phyloP scores from a whole-genome alignment of 169 alveolate genomes.

The Babesia ovata region DNA sequence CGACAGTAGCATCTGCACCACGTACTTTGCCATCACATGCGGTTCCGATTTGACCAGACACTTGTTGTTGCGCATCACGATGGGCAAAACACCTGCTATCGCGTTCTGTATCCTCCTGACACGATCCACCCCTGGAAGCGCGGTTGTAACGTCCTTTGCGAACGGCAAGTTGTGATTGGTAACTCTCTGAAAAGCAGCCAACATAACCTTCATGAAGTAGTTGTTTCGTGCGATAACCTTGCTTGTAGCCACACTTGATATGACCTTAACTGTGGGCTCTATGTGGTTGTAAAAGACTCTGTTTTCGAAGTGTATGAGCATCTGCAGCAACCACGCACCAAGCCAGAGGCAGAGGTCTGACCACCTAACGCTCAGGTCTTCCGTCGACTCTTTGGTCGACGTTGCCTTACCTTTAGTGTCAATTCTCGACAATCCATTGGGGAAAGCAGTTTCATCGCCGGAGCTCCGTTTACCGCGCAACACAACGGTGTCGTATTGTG shows the following conservation, averaged over 20 bases:
- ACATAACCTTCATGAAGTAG: conserved; percentile 33
- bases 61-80: conserved; percentile 25
- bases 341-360: conserved; percentile 20
- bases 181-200: conserved; percentile 57
- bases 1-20: conserved; percentile 54
- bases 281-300: conserved; percentile 36
- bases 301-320: conserved; percentile 55
- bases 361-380: conserved; percentile 1
- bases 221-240: conserved; percentile 15
- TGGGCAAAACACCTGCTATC: conserved; percentile 30
- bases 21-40: conserved; percentile 10
- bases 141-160: conserved; percentile 5
- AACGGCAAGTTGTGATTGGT: conserved; percentile 46
- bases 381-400: not conserved
- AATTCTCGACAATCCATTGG: not conserved
- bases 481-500: not conserved
- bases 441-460: not conserved
- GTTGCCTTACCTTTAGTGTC: not conserved
- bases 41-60: not conserved
- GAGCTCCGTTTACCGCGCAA: not conserved
- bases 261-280: conserved; percentile 49
- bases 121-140: not conserved
- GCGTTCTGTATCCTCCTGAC: conserved; percentile 14
- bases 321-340: conserved; percentile 64
- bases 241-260: conserved; percentile 43